These are phyloP conservation scores for Phytophthora tubulina DNA, from an alignment of 352 stramenopile species.

Conservation along the genomic window DNA sequence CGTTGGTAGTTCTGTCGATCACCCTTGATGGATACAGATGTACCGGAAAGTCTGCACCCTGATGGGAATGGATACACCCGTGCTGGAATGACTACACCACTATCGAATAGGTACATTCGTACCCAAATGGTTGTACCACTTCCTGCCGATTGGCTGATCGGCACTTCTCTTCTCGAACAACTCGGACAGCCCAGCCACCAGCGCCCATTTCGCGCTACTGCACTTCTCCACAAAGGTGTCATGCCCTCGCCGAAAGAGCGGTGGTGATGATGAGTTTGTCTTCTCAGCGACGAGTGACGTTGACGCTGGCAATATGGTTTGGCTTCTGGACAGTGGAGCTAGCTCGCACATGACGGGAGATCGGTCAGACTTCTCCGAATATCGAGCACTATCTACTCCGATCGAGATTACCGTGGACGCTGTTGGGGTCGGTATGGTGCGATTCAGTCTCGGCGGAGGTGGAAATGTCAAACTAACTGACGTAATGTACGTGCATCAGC, in stretches of 20 bases:
- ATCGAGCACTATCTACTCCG: not conserved
- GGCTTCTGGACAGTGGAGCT: slow-evolving; percentile 30
- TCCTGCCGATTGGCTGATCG: too few species aligned
- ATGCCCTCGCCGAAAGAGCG: not conserved
- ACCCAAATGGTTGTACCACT: too few species aligned
- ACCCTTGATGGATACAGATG: too few species aligned
- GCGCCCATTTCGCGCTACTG: too few species aligned
- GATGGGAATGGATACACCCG: too few species aligned
- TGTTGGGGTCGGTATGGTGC: not conserved
- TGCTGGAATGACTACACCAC: too few species aligned
- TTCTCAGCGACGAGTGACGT: slow-evolving; percentile 11
- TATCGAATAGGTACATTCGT: too few species aligned
- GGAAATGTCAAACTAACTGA: not conserved
- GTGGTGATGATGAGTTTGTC: not conserved
- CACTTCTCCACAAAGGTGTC: too few species aligned
- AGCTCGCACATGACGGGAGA: not conserved
- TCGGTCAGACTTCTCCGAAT: not conserved
- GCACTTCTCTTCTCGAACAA: too few species aligned
- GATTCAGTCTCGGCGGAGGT: not conserved
- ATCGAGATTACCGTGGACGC: not conserved
- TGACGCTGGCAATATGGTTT: not conserved
- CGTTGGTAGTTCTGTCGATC: too few species aligned
- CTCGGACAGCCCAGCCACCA: too few species aligned
- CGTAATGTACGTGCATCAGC: not conserved
- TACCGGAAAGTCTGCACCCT: too few species aligned